Percentiles rank a stretch among this genome's conserved stretches.
phyloP scores from a whole-genome alignment of 345 rosid genomes.

The Moricandia arvensis region DNA sequence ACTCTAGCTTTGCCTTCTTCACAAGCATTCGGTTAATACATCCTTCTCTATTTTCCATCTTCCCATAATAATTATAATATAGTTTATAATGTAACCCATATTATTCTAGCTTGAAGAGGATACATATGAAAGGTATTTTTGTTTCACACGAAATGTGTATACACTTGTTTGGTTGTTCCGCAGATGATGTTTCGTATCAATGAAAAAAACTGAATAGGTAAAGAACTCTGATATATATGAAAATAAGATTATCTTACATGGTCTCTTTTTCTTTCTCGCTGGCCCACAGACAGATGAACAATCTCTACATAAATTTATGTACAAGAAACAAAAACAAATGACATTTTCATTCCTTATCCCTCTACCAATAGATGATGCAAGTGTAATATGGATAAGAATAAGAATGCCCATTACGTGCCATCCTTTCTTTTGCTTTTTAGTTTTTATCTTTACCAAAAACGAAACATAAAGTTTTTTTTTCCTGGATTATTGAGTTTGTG shows the following conservation, averaged over 20 bases:
- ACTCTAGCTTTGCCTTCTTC: conserved; percentile 25
- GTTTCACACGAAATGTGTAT: conserved; percentile 18
- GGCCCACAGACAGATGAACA: conserved; percentile 26
- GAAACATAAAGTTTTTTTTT: neutral
- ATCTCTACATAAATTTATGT: conserved; percentile 20
- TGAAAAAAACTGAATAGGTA: neutral
- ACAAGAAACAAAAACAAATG: conserved; percentile 32
- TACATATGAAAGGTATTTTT: conserved; percentile 26
- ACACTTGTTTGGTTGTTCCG: conserved; percentile 22
- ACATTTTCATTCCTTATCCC: conserved; percentile 38
- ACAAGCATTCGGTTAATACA: conserved; percentile 26
- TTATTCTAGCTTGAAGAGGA: conserved; percentile 6
- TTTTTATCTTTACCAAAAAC: neutral
- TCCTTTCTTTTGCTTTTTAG: conserved; percentile 20
- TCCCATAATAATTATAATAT: neutral
- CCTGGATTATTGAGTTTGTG: neutral
- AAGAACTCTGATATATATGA: neutral
- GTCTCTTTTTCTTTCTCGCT: neutral
- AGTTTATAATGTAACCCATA: neutral
- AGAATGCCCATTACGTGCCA: conserved; percentile 34
- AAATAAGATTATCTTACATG: neutral
- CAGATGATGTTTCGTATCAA: neutral
- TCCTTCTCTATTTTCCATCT: neutral
- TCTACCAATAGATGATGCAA: neutral
- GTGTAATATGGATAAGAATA: conserved; percentile 35